A percentile compares a stretch with the other conserved stretches of the same genome.
Evolutionary conservation across 202 grass and related monocot genomes (phyloP).

Genomic region (Carex arenaria): DNA sequence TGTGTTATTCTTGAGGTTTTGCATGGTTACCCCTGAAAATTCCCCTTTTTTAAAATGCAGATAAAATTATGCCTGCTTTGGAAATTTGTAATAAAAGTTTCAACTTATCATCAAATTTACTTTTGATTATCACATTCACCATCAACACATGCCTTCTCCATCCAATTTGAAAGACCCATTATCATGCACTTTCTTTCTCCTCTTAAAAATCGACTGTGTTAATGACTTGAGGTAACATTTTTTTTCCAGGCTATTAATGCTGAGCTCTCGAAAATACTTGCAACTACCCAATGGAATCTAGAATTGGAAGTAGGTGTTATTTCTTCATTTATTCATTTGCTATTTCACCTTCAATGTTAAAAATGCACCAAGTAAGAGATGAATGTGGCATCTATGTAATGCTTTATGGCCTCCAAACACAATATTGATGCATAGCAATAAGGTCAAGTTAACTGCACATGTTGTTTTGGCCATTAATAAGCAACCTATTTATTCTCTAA

Average conservation of each 20-base stretch:
- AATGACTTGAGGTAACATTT: neutral
- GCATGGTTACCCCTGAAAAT: neutral
- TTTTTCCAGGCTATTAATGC: constrained; percentile 57
- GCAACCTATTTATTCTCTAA: neutral
- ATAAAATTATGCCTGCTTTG: neutral
- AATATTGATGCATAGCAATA: neutral
- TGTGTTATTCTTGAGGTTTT: neutral
- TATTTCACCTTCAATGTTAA: neutral
- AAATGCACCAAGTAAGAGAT: neutral
- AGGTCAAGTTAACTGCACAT: neutral
- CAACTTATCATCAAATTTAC: neutral
- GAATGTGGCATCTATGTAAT: neutral
- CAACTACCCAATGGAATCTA: constrained; percentile 68
- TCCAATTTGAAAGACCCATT: neutral
- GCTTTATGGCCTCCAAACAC: neutral
- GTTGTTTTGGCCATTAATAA: neutral
- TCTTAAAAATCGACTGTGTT: neutral
- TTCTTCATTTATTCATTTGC: neutral
- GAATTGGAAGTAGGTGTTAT: constrained; percentile 63
- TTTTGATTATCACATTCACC: neutral
- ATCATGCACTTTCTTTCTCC: neutral
- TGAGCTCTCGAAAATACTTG: constrained; percentile 76
- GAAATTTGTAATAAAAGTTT: neutral
- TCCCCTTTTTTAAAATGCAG: neutral
- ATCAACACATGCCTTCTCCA: neutral